Percentiles rank a stretch among this genome's conserved stretches.
Evolutionary conservation across 805 yeast species (phyloP).

Genomic region (Scheffersomyces spartinae): DNA sequence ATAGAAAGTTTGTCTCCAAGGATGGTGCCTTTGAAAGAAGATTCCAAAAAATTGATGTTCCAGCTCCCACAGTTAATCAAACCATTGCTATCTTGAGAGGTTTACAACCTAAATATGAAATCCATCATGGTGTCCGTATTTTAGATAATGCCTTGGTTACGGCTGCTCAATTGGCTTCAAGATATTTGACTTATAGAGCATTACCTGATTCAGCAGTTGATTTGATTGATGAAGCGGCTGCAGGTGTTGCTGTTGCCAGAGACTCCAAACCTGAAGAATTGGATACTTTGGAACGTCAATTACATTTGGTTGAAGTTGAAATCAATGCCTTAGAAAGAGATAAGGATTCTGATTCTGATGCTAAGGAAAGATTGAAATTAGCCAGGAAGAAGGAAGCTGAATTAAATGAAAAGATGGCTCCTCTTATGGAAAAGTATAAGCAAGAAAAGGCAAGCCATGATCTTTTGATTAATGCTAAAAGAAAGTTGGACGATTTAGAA

Average conservation of each 20-base stretch:
- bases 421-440: slow-evolving; percentile 73
- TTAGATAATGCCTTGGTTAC: slow-evolving; percentile 88
- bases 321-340: slow-evolving; percentile 96
- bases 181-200: slow-evolving; percentile 90
- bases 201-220: slow-evolving; percentile 97
- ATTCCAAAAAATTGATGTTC: slow-evolving; percentile 94
- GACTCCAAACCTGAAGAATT: slow-evolving; percentile 97
- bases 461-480: slow-evolving; percentile 78
- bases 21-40: slow-evolving; percentile 99
- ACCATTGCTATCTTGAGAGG: slow-evolving; percentile 96
- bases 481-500: slow-evolving; percentile 85
- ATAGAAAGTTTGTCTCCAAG: slow-evolving; percentile 83
- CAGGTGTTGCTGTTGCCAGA: slow-evolving; percentile 95
- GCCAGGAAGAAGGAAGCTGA: slow-evolving; percentile 76
- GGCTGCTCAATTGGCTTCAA: slow-evolving; percentile 89
- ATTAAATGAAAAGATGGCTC: slow-evolving; percentile 73
- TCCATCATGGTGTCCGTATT: slow-evolving; percentile 95
- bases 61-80: slow-evolving; percentile 85
- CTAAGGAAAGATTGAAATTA: slow-evolving; percentile 72
- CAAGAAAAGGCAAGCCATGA: slow-evolving; percentile 89
- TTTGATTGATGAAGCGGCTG: slow-evolving; percentile 91
- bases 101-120: slow-evolving; percentile 86
- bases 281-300: slow-evolving; percentile 86
- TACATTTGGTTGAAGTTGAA: slow-evolving; percentile 87
- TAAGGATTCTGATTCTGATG: slow-evolving; percentile 68